Base-by-base conservation (phyloP, 352 stramenopile genomes). In the Phytophthora pini region DNA sequence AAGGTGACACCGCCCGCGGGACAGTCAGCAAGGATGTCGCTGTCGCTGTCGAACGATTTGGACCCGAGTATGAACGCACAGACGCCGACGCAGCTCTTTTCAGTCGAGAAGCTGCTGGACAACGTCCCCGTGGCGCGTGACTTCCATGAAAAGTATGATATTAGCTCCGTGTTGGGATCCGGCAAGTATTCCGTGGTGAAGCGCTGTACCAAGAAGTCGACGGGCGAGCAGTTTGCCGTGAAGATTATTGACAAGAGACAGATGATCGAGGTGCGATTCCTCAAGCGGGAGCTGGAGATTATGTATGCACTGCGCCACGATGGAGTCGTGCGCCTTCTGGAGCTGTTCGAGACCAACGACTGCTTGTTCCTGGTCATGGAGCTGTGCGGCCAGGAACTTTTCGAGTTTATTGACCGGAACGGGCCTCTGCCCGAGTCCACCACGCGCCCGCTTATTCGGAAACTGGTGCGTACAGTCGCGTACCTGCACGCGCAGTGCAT, bases 241-340 rank as follows among this genome's bases (percentile, higher is more conserved):
- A 94, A 94, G 73, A 89, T 94, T 32, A 90, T 94, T 36, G 86
- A 93, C 77, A 94, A 94, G 72, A 68, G 78, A 17, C 80, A 92
- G 70, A 92, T 92, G 77, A 80, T 90, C 41, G 83, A 92, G 47
- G 59, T 90, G 41, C 82, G 85, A 15, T 95, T 95, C 47, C 71
- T 95, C 38, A 92, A 91, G 68, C 84, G 87, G 24, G 88, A 96
- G 65, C 75, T 94, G n/a, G 86, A 94, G 69, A 94, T 96, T 67
- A 90, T 96, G 82, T 87, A 86, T 61, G 77, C 51, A 0, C 52
- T 96, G 24, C 72, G 75, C 15, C 86, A 96, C 61, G 80, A 91
- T 24, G 86, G 86, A 20, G 79, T 96, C 17, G 84, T 93, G 38
- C 82, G 88, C 13, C 74, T 96, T 24, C 40, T 92, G n/a, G 86